phyloP scores from a whole-genome alignment of 495 filamentous ascomycete genomes.

The Penicillium macrosclerotiorum region DNA sequence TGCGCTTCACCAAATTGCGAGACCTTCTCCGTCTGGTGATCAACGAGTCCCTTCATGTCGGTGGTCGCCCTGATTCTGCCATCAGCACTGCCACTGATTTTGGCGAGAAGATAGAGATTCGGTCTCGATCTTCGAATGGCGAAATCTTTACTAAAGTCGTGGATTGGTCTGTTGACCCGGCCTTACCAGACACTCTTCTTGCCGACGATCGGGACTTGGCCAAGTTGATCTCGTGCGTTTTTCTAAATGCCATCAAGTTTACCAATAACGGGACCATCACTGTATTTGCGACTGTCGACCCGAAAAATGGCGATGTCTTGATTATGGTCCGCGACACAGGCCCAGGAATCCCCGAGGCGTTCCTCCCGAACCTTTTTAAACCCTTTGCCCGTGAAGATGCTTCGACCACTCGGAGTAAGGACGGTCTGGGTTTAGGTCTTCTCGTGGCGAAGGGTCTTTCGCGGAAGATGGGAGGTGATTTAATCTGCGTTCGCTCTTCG shows the following conservation, averaged over 20 bases:
- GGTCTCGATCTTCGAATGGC: conserved; percentile 57
- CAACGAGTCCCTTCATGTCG: conserved; percentile 67
- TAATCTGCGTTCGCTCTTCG: conserved; percentile 65
- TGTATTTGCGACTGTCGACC: conserved; percentile 52
- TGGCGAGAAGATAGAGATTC: conserved; percentile 69
- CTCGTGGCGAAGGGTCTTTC: conserved; percentile 76
- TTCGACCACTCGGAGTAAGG: conserved; percentile 67
- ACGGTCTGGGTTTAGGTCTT: conserved; percentile 72
- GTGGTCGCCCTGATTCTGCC: conserved; percentile 71
- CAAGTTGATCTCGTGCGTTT: conserved; percentile 70
- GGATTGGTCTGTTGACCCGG: conserved; percentile 63
- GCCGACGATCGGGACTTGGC: conserved; percentile 71
- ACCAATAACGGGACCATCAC: conserved; percentile 68
- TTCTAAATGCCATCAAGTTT: conserved; percentile 80
- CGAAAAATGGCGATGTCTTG: conserved; percentile 53
- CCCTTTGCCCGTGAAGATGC: conserved; percentile 72
- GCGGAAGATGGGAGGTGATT: conserved; percentile 71
- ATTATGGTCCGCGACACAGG: conserved; percentile 69
- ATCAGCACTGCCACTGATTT: conserved; percentile 55
- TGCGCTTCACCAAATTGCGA: conserved; percentile 60
- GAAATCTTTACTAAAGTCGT: conserved; percentile 58
- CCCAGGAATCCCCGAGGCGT: conserved; percentile 67
- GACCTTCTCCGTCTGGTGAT: conserved; percentile 67
- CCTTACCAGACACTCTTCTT: conserved; percentile 64
- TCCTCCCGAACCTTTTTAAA: conserved; percentile 70